Percentiles rank a stretch among this genome's conserved stretches.
Evolutionary conservation across 768 basidiomycete genomes (phyloP).

Genomic region (Galerina marginata): DNA sequence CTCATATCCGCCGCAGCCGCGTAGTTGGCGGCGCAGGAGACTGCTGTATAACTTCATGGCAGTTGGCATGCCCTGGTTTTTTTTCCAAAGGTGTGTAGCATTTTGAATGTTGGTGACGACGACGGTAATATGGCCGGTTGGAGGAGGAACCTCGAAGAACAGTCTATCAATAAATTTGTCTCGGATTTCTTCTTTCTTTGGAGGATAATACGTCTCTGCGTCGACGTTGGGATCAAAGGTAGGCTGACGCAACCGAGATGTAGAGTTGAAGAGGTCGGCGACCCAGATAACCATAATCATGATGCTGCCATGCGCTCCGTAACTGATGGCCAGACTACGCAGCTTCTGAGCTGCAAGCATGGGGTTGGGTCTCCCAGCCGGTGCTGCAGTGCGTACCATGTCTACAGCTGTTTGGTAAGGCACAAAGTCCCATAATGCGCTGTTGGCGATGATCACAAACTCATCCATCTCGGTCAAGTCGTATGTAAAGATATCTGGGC

Average conservation of each 20-base stretch:
- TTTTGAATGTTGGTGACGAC: conserved; percentile 99
- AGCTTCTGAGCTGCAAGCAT: conserved; percentile 95
- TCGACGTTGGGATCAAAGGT: conserved; percentile 53
- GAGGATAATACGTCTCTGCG: conserved; percentile 26
- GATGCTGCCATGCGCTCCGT: conserved; percentile 89
- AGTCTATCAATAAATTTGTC: conserved; percentile 69
- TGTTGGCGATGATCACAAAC: conserved; percentile 94
- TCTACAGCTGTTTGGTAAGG: conserved; percentile 96
- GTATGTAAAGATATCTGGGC: conserved; percentile 76
- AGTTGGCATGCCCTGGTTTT: conserved; percentile 92
- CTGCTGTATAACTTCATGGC: conserved; percentile 92
- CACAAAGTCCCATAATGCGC: conserved; percentile 92
- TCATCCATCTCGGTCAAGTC: conserved; percentile 86
- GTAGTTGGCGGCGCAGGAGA: conserved; percentile 82
- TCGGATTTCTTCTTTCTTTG: conserved; percentile 53
- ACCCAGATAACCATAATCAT: conserved; percentile 98
- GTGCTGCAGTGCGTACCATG: conserved; percentile 87
- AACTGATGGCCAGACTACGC: conserved; percentile 95
- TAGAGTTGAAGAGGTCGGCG: conserved; percentile 69
- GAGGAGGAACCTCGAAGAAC: conserved; percentile 81
- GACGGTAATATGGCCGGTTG: conserved; percentile 85
- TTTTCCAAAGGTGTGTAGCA: conserved; percentile 96
- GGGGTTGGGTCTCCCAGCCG: conserved; percentile 62
- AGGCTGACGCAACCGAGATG: conserved; percentile 47
- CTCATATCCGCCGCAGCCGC: conserved; percentile 94